Evolutionary conservation across 2,329 filamentous ascomycete species (phyloP), one percentile per base, ranked within the genome.

Genomic region (Diaporthe citriasiana): DNA sequence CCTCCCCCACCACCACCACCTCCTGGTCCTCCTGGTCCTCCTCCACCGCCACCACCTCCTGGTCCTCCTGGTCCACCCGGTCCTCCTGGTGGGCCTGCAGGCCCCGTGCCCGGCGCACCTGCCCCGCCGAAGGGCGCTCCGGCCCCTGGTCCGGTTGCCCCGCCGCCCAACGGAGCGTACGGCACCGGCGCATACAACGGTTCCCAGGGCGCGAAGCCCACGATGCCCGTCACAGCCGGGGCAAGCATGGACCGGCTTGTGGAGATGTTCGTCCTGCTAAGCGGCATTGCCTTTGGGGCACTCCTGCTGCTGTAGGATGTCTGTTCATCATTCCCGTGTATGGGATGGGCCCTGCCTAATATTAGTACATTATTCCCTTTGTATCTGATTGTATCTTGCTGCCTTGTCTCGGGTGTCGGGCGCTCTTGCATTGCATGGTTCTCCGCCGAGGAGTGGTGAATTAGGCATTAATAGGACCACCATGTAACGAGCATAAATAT

Each of bases 191-290:
- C 51, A 15, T 38, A 70, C 68, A 59, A 59, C 25, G 68, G 68
- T 17, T n/a, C 51, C 51, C 33, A 70, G 51, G 25, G 25, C 27
- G 25, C 19, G 7, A 27, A 33, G 4, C 38, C 55, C 38, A 70
- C 51, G 19, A 59, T 45, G 17, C 68, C 68, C 12, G 71, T 69
- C 27, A 72, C 71, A 19, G 71, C 71, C 10, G 71, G 71, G 9
- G 71, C 71, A 51, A 69, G 47, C 57, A 69, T 55, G 50, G 42
- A 68, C 60, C 51, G 53, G 60, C 15, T 69, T 38, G 71, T 57
- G 38, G 51, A 66, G 38, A 50, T 65, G 50, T 50, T 72, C 19
- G 60, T 69, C n/a, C 38, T 72, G 57, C 60, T 72, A 12, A 35
- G 57, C 38, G 59, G 27, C 8, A 8, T 72, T 13, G 60, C 60